Evolutionary conservation across 805 yeast genomes (phyloP).

Genomic region (Wickerhamiella vanderwaltii): DNA sequence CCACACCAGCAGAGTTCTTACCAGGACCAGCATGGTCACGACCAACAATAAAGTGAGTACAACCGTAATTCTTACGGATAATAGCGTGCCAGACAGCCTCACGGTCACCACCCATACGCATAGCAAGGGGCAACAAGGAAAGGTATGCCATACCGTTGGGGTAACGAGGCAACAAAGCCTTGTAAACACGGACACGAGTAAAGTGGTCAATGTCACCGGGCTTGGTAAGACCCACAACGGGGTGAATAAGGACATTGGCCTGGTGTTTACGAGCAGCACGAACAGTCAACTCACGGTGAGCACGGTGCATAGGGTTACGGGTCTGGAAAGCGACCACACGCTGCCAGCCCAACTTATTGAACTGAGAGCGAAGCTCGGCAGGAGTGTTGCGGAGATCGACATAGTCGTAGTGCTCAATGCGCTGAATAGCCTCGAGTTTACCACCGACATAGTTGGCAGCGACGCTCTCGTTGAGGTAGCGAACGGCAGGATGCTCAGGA

Average conservation of each 20-base stretch:
- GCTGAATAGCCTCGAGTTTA: constrained; percentile 63
- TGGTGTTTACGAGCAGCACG: constrained; percentile 91
- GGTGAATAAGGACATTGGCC: constrained; percentile 82
- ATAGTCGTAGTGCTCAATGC: constrained; percentile 85
- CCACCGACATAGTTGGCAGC: constrained; percentile 88
- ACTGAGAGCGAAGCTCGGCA: constrained; percentile 76
- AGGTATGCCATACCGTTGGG: constrained; percentile 90
- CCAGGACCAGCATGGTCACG: constrained; percentile 99
- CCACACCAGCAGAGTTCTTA: constrained; percentile 71
- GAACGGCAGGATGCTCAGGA: constrained; percentile 89
- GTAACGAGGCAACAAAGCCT: constrained; percentile 80
- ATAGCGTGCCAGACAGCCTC: constrained; percentile 98
- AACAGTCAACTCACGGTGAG: constrained; percentile 90
- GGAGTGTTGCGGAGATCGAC: constrained; percentile 82
- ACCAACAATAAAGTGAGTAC: constrained; percentile 93
- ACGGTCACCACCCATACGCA: constrained; percentile 99
- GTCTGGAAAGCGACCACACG: constrained; percentile 94
- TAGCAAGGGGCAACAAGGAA: constrained; percentile 82
- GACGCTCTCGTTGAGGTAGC: constrained; percentile 56
- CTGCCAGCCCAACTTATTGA: constrained; percentile 69
- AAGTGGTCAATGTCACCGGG: constrained; percentile 98
- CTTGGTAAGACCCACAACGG: constrained; percentile 92
- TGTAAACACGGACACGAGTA: constrained; percentile 91
- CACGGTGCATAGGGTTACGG: constrained; percentile 97
- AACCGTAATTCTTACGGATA: constrained; percentile 92